Evolutionary conservation across 2,329 filamentous ascomycete genomes (phyloP).

Genomic region (Aureobasidium uvarum): DNA sequence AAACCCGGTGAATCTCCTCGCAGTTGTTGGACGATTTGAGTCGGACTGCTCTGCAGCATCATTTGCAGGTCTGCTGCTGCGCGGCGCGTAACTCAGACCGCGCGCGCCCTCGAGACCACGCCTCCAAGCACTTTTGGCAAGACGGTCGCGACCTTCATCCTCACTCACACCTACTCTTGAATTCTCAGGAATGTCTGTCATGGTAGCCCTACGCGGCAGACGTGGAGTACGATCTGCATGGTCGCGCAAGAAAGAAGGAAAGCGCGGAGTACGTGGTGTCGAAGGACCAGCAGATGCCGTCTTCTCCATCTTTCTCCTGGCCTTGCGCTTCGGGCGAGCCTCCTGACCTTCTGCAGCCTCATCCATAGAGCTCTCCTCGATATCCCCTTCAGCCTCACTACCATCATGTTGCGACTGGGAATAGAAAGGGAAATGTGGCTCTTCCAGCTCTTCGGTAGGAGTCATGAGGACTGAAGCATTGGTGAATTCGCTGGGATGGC

Average conservation of each 20-base stretch:
- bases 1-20: conserved; percentile 50
- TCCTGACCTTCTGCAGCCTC: conserved; percentile 46
- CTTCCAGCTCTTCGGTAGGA: conserved; percentile 51
- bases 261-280: conserved; percentile 58
- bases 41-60: conserved; percentile 38
- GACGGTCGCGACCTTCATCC: conserved; percentile 51
- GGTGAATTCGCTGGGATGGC: conserved; percentile 50
- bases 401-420: conserved; percentile 55
- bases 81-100: conserved; percentile 47
- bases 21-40: conserved; percentile 44
- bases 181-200: conserved; percentile 50
- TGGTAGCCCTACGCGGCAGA: conserved; percentile 54
- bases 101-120: conserved; percentile 49
- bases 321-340: conserved; percentile 60
- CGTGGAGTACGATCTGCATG: conserved; percentile 19
- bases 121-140: conserved; percentile 49
- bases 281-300: conserved; percentile 62
- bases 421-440: conserved; percentile 43
- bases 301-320: conserved; percentile 60
- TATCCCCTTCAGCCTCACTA: conserved; percentile 73
- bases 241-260: conserved; percentile 47
- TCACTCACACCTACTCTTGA: conserved; percentile 49
- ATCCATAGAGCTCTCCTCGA: conserved; percentile 84
- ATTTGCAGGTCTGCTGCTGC: conserved; percentile 26
- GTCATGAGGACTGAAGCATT: conserved; percentile 47